A percentile compares a stretch with the other conserved stretches of the same genome.
phyloP scores from a whole-genome alignment of 1,284 basidiomycete genomes.

The Vanrija sp. region DNA sequence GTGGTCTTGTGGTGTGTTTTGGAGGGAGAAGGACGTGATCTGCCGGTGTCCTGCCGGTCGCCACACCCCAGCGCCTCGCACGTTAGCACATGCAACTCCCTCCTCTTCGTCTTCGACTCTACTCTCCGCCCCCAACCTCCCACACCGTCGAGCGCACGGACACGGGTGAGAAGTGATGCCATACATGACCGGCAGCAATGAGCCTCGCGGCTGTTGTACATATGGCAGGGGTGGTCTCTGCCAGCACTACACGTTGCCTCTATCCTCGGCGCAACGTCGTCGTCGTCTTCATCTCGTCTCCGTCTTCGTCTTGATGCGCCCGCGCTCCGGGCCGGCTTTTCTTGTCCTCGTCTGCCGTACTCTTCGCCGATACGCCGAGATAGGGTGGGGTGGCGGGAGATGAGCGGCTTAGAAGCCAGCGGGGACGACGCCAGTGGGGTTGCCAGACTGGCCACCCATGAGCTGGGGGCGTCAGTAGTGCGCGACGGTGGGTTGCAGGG shows the following conservation, averaged over 20 bases:
- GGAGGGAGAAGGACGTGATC: too few relatives aligned
- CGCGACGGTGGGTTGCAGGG: too few relatives aligned
- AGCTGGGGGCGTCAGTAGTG: slow-evolving; percentile 7
- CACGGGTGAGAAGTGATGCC: slow-evolving; percentile 9
- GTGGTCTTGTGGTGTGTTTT: neutral
- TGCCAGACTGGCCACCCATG: slow-evolving; percentile 9
- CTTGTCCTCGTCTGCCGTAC: too few relatives aligned
- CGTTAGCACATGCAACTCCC: too few relatives aligned
- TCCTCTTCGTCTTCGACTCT: too few relatives aligned
- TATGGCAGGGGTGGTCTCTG: slow-evolving; percentile 2
- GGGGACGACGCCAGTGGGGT: slow-evolving; percentile 10
- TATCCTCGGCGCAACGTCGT: neutral
- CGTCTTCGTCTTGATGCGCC: too few relatives aligned
- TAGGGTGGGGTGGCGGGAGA: neutral
- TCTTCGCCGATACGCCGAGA: neutral
- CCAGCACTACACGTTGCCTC: neutral
- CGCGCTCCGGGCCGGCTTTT: too few relatives aligned
- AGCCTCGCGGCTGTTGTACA: slow-evolving; percentile 10
- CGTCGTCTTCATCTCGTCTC: too few relatives aligned
- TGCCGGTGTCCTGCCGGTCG: too few relatives aligned
- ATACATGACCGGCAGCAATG: slow-evolving; percentile 9
- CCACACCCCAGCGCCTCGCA: too few relatives aligned
- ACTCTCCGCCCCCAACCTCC: too few relatives aligned
- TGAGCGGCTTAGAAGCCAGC: slow-evolving; percentile 16
- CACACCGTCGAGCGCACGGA: too few relatives aligned